phyloP scores from a whole-genome alignment of 768 basidiomycete genomes.

The Termitomyces sp. region DNA sequence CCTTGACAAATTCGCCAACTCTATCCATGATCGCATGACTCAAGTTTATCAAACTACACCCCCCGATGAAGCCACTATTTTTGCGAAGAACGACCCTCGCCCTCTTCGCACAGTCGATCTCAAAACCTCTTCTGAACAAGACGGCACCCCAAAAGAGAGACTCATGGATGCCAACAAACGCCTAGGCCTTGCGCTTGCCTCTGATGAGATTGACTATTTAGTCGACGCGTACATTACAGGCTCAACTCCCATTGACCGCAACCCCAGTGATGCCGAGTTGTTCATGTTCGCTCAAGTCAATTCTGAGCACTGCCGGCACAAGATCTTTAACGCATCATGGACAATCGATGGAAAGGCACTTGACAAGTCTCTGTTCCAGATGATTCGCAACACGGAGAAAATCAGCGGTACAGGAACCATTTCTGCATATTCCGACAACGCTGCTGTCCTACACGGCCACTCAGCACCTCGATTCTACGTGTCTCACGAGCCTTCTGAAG shows the following conservation, averaged over 20 bases:
- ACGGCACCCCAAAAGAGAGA: constrained; percentile 50
- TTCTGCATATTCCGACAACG: constrained; percentile 97
- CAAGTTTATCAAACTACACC: constrained; percentile 61
- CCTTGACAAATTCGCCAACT: constrained; percentile 54
- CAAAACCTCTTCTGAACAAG: constrained; percentile 44
- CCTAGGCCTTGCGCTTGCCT: constrained; percentile 86
- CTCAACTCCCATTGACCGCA: constrained; percentile 59
- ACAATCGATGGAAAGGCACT: constrained; percentile 69
- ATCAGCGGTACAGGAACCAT: constrained; percentile 75
- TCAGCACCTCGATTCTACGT: constrained; percentile 72
- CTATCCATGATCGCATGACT: constrained; percentile 97
- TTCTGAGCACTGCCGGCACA: constrained; percentile 99
- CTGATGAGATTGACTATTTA: constrained; percentile 90
- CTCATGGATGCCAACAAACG: constrained; percentile 76
- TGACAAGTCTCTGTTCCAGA: constrained; percentile 82
- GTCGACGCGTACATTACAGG: constrained; percentile 85
- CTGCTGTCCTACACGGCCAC: constrained; percentile 87
- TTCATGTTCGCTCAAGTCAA: constrained; percentile 99
- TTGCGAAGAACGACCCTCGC: constrained; percentile 53
- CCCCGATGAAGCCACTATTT: constrained; percentile 58
- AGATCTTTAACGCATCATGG: constrained; percentile 99
- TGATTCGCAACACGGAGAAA: constrained; percentile 96
- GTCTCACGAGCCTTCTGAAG: constrained; percentile 20
- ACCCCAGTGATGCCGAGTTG: constrained; percentile 95
- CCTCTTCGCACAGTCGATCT: constrained; percentile 18